Evolutionary conservation across 1,284 basidiomycete species (phyloP), one percentile per base, ranked within the genome.

Genomic region (Gomphus bonarii): DNA sequence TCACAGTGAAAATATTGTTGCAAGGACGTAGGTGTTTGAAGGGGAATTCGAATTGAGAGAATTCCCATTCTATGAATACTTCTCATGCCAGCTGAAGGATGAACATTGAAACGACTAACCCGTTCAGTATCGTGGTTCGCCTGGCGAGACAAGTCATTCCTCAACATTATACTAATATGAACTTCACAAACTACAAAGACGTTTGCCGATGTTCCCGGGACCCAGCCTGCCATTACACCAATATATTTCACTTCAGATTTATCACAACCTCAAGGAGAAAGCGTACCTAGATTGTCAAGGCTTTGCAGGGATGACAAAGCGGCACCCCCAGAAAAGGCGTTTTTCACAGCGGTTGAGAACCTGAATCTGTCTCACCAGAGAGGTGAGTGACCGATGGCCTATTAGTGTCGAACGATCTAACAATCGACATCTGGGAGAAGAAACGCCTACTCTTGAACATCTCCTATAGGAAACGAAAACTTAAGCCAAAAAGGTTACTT

Each of bases 41-140:
- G 82, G 73, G 0, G 84, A 85, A 59, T 78, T 78, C 58, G 72
- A 72, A 60, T 78, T 82, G 9, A 85, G 70, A 0, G 82, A 81
- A 36, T 59, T 62, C 2, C 78, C 79, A 56, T 73, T 75, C 80
- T 83, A 54, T 5, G 11, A 35, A 18, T 5, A 14, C 22, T 9
- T 57, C 40, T 58, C 47, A 18, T 46, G 31, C 9, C 20, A 14
- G 16, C 33, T 7, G 14, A 43, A 49, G 40, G 10, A 10, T 33
- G 43, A 22, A 31, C 7, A 31, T 25, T 55, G 16, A 44, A 28
- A 43, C 16, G 11, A 56, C 75, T 50, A 61, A 82, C 82, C 43
- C 84, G 69, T 65, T 86, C 84, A 0, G 83, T 85, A 62, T 86
- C 84, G 61, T 86, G 84, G 63, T 86, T 84, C 0, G 76, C 72